Conservation (phyloP, 306 rosid genomes). For the Cicer arietinum region DNA sequence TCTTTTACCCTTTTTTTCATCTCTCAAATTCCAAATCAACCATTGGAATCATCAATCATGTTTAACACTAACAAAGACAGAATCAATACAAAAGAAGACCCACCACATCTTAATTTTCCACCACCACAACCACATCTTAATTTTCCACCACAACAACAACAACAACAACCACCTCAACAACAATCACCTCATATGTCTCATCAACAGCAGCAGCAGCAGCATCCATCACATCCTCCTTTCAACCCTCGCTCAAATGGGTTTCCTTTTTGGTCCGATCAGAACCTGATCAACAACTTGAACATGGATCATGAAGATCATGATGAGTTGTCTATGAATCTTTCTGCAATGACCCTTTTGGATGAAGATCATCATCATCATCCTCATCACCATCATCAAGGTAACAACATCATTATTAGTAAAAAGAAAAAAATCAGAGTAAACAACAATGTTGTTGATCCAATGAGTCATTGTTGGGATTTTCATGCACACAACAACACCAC, state of each 20-base stretch:
- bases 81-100: not conserved
- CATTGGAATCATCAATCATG: not conserved
- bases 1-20: not conserved
- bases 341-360: not conserved
- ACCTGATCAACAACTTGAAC: not conserved
- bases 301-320: not conserved
- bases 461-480: not conserved
- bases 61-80: not conserved
- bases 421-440: not conserved
- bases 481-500: slow-evolving; percentile 4
- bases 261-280: not conserved
- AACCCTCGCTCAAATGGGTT: slow-evolving; percentile 1
- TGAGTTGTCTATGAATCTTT: not conserved
- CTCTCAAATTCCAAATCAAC: not conserved
- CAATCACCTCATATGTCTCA: not conserved
- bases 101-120: not conserved
- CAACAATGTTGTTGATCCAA: not conserved
- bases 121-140: not conserved
- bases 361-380: slow-evolving; percentile 8
- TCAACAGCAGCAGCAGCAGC: no score
- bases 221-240: not conserved
- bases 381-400: not conserved
- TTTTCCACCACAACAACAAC: not conserved
- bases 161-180: not conserved
- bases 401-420: not conserved